These are phyloP conservation scores for Zygosaccharomyces gambellarensis DNA, from an alignment of 805 yeast species.

Conservation along the genomic window DNA sequence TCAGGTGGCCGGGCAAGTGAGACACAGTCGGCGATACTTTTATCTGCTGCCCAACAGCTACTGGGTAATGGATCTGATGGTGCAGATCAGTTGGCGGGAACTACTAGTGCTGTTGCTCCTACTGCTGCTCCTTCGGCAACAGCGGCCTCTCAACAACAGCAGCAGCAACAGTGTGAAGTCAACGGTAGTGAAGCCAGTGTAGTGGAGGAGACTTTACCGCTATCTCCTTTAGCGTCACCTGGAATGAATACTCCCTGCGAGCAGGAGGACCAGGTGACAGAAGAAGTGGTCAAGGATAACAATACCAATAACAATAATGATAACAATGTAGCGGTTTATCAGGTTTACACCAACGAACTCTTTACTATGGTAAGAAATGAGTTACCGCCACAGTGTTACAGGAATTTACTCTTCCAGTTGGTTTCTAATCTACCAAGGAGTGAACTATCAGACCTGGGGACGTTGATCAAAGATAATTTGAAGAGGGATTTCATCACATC, in stretches of 20 bases:
- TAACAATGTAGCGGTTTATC: slow-evolving; percentile 5
- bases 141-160: background rate
- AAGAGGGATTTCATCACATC: slow-evolving; percentile 66
- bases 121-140: background rate
- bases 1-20: background rate
- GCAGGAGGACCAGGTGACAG: slow-evolving; percentile 4
- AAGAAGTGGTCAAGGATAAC: slow-evolving; percentile 1
- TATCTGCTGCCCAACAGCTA: slow-evolving; percentile 12
- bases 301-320: background rate
- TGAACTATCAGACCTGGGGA: slow-evolving; percentile 31
- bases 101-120: too few species aligned
- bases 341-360: slow-evolving; percentile 15
- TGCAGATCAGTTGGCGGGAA: background rate
- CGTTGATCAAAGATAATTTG: slow-evolving; percentile 38
- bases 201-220: slow-evolving; percentile 27
- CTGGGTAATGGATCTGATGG: slow-evolving; percentile 6
- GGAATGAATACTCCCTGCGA: slow-evolving; percentile 19
- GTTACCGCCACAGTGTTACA: slow-evolving; percentile 16
- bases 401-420: slow-evolving; percentile 27
- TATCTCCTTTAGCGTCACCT: slow-evolving; percentile 35
- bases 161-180: background rate
- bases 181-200: slow-evolving; percentile 4
- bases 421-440: slow-evolving; percentile 28
- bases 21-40: slow-evolving; percentile 3
- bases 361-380: slow-evolving; percentile 16